Base-by-base conservation (phyloP, 345 rosid genomes). In the Euphorbia peplus region DNA sequence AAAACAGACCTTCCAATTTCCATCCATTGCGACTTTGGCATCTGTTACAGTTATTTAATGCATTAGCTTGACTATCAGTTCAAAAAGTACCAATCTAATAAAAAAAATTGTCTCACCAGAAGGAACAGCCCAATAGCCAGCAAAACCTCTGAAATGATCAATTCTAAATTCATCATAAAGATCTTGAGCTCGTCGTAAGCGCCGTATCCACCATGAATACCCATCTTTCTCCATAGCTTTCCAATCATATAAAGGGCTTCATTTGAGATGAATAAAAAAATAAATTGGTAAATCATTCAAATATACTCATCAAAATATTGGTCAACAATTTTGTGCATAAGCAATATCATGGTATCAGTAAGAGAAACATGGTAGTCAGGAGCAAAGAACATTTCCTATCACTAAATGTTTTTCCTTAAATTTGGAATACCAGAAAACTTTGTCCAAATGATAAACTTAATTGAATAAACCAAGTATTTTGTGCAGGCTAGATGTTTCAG, bases 101-200 rank as follows among this genome's bases (percentile, higher is more conserved):
- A 19, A 68, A 19, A 68, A 67, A 47, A 64, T 51, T 48, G 9
- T 73, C 89, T 84, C 75, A 93, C 98, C 97, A 63, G 96, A 85
- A 69, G 89, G 83, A 63, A 91, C 90, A 50, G 97, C 95, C 98
- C 98, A 93, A 81, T 72, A 93, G 51, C 98, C 98, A 69, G 97
- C 88, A 82, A 93, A 89, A 76, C 96, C 98, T 88, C 97, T 86
- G 81, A 93, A 93, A 76, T 91, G 98, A 69, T 93, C 98, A 47
- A 93, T 93, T 68, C 96, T 85, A 82, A 88, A 91, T 83, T 93
- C 97, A 60, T 83, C 91, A 72, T 84, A 91, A 22, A 93, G 82
- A 85, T 87, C 79, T 28, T 81, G 84, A 58, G 99, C 97, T 56
- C 91, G 88, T 72, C 55, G 75, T 44, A 93, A 42, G 71, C 96